These are phyloP conservation scores for Hypoxylon sp. DNA, from an alignment of 2,329 filamentous ascomycete genomes.

Conservation along the genomic window DNA sequence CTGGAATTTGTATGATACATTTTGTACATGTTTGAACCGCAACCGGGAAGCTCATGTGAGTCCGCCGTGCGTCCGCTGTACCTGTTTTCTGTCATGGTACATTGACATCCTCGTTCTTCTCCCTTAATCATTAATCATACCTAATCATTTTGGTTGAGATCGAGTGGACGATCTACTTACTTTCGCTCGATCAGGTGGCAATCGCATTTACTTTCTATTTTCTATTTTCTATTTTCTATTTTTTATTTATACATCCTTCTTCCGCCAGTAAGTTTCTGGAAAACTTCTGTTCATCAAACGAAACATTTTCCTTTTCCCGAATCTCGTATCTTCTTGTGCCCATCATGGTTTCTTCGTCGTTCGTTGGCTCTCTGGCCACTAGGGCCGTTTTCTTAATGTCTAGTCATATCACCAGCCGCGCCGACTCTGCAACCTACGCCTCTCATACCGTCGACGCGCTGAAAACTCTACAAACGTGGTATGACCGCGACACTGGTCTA, in stretches of 20 bases:
- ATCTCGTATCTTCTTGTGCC: constrained; percentile 6
- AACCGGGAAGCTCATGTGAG: constrained; percentile 29
- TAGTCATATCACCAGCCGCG: constrained; percentile 35
- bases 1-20: constrained; percentile 25
- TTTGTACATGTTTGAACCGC: constrained; percentile 22
- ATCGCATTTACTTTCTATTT: constrained; percentile 17
- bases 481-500: constrained; percentile 60
- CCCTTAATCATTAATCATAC: too few relatives aligned
- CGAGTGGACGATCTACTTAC: constrained; percentile 11
- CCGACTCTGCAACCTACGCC: constrained; percentile 39
- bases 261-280: constrained; percentile 32
- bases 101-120: constrained; percentile 28
- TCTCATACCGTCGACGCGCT: constrained; percentile 39
- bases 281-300: constrained; percentile 26
- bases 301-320: constrained; percentile 16
- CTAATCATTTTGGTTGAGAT: constrained; percentile 26
- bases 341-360: constrained; percentile 45
- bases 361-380: constrained; percentile 43
- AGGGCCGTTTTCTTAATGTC: constrained; percentile 46
- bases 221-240: constrained; percentile 17
- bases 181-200: constrained; percentile 18
- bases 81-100: constrained; percentile 29
- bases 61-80: constrained; percentile 20
- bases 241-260: constrained; percentile 23
- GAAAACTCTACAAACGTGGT: constrained; percentile 60